These are phyloP conservation scores for Ustilago xerochloae DNA, from an alignment of 1,284 basidiomycete genomes.

Conservation along the genomic window DNA sequence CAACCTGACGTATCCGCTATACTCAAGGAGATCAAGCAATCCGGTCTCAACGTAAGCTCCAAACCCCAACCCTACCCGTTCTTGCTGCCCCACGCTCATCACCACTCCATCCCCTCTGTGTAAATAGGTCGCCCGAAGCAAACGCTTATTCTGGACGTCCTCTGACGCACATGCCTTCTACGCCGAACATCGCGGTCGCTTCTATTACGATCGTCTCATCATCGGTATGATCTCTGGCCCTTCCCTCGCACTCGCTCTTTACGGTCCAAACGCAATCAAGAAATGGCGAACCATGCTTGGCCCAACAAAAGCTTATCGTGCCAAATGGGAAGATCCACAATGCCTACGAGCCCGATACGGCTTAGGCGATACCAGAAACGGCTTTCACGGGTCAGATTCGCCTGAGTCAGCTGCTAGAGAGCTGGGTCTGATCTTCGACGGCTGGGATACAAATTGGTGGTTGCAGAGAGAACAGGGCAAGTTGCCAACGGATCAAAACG, in stretches of 20 bases:
- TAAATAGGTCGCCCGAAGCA: slow-evolving; percentile 51
- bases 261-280: slow-evolving; percentile 55
- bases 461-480: slow-evolving; percentile 32
- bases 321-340: slow-evolving; percentile 51
- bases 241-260: slow-evolving; percentile 58
- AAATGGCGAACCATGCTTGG: slow-evolving; percentile 61
- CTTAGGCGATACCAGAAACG: slow-evolving; percentile 64
- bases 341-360: slow-evolving; percentile 58
- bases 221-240: slow-evolving; percentile 63
- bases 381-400: slow-evolving; percentile 62
- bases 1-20: slow-evolving; percentile 57
- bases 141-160: slow-evolving; percentile 55
- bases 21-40: slow-evolving; percentile 52
- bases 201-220: slow-evolving; percentile 65
- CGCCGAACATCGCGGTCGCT: slow-evolving; percentile 60
- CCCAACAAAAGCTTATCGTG: slow-evolving; percentile 63
- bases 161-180: slow-evolving; percentile 64
- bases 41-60: slow-evolving; percentile 19
- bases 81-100: too few species aligned
- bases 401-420: slow-evolving; percentile 38
- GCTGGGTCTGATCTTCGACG: slow-evolving; percentile 52
- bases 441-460: slow-evolving; percentile 57
- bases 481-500: slow-evolving; percentile 17
- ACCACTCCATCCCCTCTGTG: too few species aligned
- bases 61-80: neutral